These are phyloP conservation scores for Hymenoscyphus scutula DNA, from an alignment of 2,329 filamentous ascomycete species.

Conservation along the genomic window DNA sequence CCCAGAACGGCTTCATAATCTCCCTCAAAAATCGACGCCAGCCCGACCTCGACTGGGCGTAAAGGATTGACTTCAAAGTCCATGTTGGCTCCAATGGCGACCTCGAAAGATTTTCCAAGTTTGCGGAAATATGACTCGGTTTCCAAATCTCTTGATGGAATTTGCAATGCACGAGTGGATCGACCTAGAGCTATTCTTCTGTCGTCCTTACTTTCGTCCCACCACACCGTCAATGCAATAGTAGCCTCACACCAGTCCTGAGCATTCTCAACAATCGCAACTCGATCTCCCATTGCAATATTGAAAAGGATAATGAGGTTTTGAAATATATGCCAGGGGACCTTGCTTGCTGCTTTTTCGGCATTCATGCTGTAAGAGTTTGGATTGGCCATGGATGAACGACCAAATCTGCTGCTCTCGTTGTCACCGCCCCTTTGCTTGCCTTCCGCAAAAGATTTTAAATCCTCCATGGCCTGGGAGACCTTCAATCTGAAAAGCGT, in stretches of 20 bases:
- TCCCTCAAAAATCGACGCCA: conserved; percentile 80
- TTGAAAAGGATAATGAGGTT: conserved; percentile 78
- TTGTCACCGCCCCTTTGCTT: conserved; percentile 47
- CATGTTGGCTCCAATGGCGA: conserved; percentile 60
- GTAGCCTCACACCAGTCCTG: conserved; percentile 93
- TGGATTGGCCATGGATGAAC: conserved; percentile 48
- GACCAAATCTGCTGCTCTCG: conserved; percentile 40
- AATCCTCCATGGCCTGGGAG: conserved; percentile 63
- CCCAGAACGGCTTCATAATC: conserved; percentile 74
- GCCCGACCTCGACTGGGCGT: conserved; percentile 73
- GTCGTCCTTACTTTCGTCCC: conserved; percentile 73
- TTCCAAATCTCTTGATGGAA: conserved; percentile 41
- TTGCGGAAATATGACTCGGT: conserved; percentile 71
- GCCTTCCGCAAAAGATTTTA: conserved; percentile 78
- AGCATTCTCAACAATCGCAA: conserved; percentile 72
- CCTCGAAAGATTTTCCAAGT: conserved; percentile 66
- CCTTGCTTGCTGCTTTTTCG: conserved; percentile 74
- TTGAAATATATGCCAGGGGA: conserved; percentile 89
- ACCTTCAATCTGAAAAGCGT: conserved; percentile 76
- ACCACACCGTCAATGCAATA: conserved; percentile 82
- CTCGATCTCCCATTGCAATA: conserved; percentile 71
- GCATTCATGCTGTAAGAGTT: conserved; percentile 65
- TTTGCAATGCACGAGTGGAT: conserved; percentile 24
- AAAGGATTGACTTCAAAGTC: conserved; percentile 76
- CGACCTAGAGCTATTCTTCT: conserved; percentile 29